Conservation (phyloP, 306 rosid genomes). For the Pueraria montana region DNA sequence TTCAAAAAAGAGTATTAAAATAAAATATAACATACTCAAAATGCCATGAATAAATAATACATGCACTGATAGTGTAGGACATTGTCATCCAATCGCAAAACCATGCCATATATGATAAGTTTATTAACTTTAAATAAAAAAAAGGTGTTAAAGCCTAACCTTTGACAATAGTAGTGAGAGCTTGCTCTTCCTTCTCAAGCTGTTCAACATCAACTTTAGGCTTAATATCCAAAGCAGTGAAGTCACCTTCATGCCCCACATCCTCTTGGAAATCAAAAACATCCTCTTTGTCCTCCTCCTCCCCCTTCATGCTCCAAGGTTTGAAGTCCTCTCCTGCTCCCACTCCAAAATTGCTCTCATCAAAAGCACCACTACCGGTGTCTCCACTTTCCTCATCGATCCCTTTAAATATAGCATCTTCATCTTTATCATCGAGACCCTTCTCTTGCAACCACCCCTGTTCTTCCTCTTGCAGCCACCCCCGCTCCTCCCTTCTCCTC, state of each 20-base stretch:
- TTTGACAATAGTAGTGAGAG: conserved; percentile 68
- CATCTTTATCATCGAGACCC: conserved; percentile 55
- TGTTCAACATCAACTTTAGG: conserved; percentile 50
- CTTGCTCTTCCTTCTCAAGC: conserved; percentile 74
- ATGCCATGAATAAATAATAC: not conserved
- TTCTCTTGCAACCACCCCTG: conserved; percentile 59
- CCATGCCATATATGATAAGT: not conserved
- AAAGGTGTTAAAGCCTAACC: conserved; percentile 52
- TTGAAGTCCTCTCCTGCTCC: conserved; percentile 42
- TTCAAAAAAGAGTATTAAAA: not conserved
- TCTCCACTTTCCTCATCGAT: conserved; percentile 44
- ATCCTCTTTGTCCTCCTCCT: conserved; percentile 60
- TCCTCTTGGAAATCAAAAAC: conserved; percentile 59
- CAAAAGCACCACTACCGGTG: conserved; percentile 39
- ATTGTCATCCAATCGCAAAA: not conserved
- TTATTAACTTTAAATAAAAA: not conserved
- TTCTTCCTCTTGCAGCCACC: conserved; percentile 31
- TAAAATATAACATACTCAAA: not conserved
- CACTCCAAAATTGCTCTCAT: conserved; percentile 43
- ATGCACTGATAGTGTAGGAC: not conserved
- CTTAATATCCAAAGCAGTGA: conserved; percentile 38
- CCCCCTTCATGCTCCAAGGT: conserved; percentile 73
- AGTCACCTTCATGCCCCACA: conserved; percentile 33
- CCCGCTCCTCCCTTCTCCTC: conserved; percentile 5
- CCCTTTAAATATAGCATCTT: conserved; percentile 55